Percentiles rank a stretch among this genome's conserved stretches.
Evolutionary conservation across 768 basidiomycete genomes (phyloP).

Genomic region (Leccinum subgranulosum): DNA sequence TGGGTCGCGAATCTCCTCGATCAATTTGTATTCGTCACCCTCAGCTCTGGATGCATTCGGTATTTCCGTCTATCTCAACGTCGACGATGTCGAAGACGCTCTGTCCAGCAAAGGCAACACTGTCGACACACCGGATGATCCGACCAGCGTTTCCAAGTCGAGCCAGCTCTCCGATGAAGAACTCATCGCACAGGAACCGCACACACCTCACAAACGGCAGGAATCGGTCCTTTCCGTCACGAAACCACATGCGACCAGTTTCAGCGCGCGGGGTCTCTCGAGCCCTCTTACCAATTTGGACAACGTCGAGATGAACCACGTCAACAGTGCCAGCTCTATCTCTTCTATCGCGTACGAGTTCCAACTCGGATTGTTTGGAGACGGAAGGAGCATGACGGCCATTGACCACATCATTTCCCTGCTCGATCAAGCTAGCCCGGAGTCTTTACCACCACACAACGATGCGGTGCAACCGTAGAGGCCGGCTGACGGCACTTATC

Average conservation of each 20-base stretch:
- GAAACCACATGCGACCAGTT: not conserved
- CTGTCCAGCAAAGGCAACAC: not conserved
- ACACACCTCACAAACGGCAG: constrained; percentile 13
- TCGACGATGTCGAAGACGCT: constrained; percentile 2
- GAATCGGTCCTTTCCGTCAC: constrained; percentile 12
- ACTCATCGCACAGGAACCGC: not conserved
- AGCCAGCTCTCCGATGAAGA: constrained; percentile 2
- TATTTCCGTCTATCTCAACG: constrained; percentile 14
- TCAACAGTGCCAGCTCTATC: constrained; percentile 19
- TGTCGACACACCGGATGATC: not conserved
- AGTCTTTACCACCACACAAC: not conserved
- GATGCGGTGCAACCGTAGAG: constrained; percentile 1
- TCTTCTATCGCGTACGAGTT: constrained; percentile 29
- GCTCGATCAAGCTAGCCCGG: constrained; percentile 25
- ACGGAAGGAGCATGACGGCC: constrained; percentile 23
- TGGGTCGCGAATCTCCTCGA: not conserved
- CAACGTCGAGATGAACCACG: constrained; percentile 9
- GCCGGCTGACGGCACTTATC: constrained; percentile 2
- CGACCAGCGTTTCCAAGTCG: not conserved
- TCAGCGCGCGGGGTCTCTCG: constrained; percentile 5
- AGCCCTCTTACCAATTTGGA: constrained; percentile 17
- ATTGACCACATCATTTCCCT: constrained; percentile 26
- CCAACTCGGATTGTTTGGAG: constrained; percentile 22
- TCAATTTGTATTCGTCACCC: constrained; percentile 13
- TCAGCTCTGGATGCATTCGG: constrained; percentile 18